Percentiles rank a stretch among this genome's conserved stretches.
These are phyloP conservation scores for Phytophthora hibernalis DNA, from an alignment of 352 stramenopile genomes.

Conservation along the genomic window DNA sequence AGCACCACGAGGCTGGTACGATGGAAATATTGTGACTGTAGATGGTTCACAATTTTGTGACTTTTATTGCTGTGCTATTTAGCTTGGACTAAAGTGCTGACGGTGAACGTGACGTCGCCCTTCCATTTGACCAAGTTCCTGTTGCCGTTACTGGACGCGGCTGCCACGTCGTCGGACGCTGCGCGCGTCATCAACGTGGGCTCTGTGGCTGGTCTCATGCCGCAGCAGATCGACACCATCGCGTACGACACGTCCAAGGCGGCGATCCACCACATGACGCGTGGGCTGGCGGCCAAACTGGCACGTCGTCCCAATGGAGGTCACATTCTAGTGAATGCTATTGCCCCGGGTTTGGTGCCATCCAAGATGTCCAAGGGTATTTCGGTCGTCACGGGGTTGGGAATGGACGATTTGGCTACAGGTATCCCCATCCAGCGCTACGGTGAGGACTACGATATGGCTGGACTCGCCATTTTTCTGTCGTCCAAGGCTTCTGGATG, in stretches of 20 bases:
- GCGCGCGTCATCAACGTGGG: constrained; percentile 79
- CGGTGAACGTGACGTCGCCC: constrained; percentile 94
- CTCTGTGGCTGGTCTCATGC: constrained; percentile 75
- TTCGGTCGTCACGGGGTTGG: constrained; percentile 41
- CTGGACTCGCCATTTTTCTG: constrained; percentile 93
- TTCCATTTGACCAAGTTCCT: constrained; percentile 93
- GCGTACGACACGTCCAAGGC: constrained; percentile 95
- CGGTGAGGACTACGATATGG: constrained; percentile 92
- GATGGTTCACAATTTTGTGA: constrained; percentile 91
- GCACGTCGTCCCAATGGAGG: constrained; percentile 66
- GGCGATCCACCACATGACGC: constrained; percentile 92
- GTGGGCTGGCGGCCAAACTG: constrained; percentile 90
- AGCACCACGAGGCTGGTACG: constrained; percentile 37
- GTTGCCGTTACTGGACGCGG: constrained; percentile 86
- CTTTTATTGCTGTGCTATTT: background rate
- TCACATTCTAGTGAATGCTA: constrained; percentile 93
- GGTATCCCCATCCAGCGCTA: constrained; percentile 85
- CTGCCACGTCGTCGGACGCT: constrained; percentile 48
- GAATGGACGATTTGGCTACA: constrained; percentile 9
- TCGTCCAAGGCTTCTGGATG: constrained; percentile 88
- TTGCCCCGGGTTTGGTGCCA: constrained; percentile 92
- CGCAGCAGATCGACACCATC: constrained; percentile 85
- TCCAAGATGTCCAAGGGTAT: constrained; percentile 92
- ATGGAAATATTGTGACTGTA: constrained; percentile 86
- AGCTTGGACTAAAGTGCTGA: constrained; percentile 92